Conservation (phyloP, 2,329 filamentous ascomycete genomes). For the Alternaria sp. region DNA sequence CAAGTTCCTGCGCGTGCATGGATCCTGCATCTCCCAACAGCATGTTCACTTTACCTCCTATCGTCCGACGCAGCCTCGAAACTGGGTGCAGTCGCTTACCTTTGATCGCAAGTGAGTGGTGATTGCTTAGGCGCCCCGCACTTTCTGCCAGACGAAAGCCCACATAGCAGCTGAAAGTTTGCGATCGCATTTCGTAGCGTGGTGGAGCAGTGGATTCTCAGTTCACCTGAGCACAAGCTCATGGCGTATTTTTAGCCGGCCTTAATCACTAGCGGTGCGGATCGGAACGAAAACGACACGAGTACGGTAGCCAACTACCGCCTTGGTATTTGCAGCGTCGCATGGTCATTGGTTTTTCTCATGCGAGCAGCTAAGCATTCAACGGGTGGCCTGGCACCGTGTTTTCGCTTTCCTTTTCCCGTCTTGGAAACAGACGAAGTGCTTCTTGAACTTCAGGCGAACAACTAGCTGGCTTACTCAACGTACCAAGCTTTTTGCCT, state of each 20-base stretch:
- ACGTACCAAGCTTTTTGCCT: background rate
- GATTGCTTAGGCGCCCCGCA: background rate
- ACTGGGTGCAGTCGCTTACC: background rate
- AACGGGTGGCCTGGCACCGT: slow-evolving; percentile 2
- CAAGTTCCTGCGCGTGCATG: slow-evolving; percentile 2
- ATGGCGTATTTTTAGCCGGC: background rate
- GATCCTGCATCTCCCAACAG: background rate
- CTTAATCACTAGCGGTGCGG: slow-evolving; percentile 3
- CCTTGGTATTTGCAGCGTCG: background rate
- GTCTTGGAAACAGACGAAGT: background rate
- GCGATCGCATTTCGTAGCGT: background rate
- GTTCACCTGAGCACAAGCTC: background rate
- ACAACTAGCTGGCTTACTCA: background rate
- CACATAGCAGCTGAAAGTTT: background rate
- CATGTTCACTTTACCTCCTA: background rate
- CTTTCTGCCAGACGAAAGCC: background rate
- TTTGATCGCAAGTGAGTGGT: background rate
- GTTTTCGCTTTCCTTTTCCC: background rate
- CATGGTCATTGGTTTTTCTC: background rate
- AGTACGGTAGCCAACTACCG: slow-evolving; percentile 2
- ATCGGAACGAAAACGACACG: slow-evolving; percentile 7
- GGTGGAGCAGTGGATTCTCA: background rate
- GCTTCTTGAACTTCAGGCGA: background rate
- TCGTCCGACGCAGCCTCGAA: slow-evolving; percentile 1
- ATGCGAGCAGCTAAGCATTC: background rate